phyloP scores from a whole-genome alignment of 108 stramenopile genomes.

The Cafeteria roenbergensis region DNA sequence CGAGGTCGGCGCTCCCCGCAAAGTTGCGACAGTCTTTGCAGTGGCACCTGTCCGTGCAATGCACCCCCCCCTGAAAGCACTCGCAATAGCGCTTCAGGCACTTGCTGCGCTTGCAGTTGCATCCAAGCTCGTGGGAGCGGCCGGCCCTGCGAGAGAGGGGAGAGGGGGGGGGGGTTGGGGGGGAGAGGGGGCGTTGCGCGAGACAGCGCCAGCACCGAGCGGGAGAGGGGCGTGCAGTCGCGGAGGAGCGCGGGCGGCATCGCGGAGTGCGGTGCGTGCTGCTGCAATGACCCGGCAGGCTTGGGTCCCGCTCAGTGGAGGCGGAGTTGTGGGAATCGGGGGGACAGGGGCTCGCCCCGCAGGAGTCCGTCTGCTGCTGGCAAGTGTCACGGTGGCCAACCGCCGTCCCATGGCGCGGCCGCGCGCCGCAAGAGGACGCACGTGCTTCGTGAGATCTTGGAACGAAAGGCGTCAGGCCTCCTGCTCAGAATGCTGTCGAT shows the following conservation, averaged over 20 bases:
- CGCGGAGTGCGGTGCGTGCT: neutral
- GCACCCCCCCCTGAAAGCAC: conserved; percentile 66
- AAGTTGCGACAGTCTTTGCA: no score
- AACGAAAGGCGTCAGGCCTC: neutral
- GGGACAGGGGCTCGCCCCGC: neutral
- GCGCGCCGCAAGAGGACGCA: neutral
- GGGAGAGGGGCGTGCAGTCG: neutral
- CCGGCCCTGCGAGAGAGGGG: neutral
- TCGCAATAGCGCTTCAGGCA: conserved; percentile 94
- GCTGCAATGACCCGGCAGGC: neutral
- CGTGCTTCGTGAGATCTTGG: no score
- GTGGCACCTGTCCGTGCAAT: no score
- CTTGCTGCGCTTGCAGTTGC: conserved; percentile 74
- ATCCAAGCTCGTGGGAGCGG: conserved; percentile 58
- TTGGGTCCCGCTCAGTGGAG: neutral
- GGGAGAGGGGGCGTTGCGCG: neutral
- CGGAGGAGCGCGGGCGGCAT: neutral
- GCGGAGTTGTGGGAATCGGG: neutral
- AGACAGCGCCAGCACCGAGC: no score
- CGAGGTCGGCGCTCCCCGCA: no score
- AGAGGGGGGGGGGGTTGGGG: neutral
- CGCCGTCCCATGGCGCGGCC: neutral
- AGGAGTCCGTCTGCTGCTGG: neutral
- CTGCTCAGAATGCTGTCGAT: neutral
- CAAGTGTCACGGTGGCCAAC: neutral